These are phyloP conservation scores for Exophiala viscosa DNA, from an alignment of 2,329 filamentous ascomycete species.

Conservation along the genomic window DNA sequence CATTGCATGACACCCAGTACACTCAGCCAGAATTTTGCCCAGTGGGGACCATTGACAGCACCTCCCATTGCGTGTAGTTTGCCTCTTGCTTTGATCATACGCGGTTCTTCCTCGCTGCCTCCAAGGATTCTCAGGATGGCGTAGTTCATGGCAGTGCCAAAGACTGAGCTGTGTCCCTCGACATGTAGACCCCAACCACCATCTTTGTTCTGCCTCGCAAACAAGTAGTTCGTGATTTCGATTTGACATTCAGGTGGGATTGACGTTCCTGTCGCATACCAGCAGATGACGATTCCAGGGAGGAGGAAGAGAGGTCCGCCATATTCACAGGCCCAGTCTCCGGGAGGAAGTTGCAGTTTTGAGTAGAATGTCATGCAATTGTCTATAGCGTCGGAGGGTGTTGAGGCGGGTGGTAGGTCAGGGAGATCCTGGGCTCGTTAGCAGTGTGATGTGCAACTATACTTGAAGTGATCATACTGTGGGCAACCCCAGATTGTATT, in stretches of 20 bases:
- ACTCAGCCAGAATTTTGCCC: constrained; percentile 95
- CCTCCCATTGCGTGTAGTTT: constrained; percentile 83
- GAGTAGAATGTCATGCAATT: constrained; percentile 90
- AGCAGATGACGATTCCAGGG: constrained; percentile 77
- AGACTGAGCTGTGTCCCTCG: constrained; percentile 86
- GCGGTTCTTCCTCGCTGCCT: constrained; percentile 74
- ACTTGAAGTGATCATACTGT: constrained; percentile 53
- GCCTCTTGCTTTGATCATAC: constrained; percentile 79
- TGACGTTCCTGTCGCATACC: constrained; percentile 84
- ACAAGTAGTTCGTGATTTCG: constrained; percentile 90
- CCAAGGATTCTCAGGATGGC: constrained; percentile 74
- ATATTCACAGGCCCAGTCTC: constrained; percentile 97
- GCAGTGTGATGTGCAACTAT: neutral
- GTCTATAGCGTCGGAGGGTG: constrained; percentile 68
- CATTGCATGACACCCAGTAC: constrained; percentile 78
- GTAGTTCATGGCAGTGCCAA: constrained; percentile 89
- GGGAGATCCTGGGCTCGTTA: constrained; percentile 61
- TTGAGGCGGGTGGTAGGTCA: constrained; percentile 65
- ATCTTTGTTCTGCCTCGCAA: constrained; percentile 77
- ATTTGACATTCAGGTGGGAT: constrained; percentile 75
- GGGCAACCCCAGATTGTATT: constrained; percentile 76
- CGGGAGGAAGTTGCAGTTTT: constrained; percentile 78
- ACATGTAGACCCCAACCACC: constrained; percentile 98
- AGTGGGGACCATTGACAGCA: constrained; percentile 79
- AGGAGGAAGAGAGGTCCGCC: constrained; percentile 95